Evolutionary conservation across 768 basidiomycete species (phyloP), one percentile per base, ranked within the genome.

Genomic region (Pleurotus eryngii): DNA sequence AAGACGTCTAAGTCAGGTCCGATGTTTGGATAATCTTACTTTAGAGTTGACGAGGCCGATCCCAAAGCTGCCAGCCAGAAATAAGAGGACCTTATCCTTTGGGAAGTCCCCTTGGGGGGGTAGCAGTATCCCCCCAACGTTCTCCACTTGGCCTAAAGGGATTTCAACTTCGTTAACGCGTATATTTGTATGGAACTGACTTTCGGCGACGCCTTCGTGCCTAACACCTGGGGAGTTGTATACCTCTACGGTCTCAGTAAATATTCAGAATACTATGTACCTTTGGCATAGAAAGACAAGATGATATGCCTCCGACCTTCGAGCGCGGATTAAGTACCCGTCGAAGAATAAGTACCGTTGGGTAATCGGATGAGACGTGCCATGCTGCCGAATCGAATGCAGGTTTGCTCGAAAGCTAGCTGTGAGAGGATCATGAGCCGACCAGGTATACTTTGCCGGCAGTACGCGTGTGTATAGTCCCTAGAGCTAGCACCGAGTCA

Each of bases 61-160:
- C 6, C 84, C 85, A 57, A 81, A 83, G 46, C 76, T 70, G 60
- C 84, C 86, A 3, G 81, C 56, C 22, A 86, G 65, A 71, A 73
- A 81, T 24, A 87, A 74, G 48, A 87, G 54, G 24, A 76, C 81
- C 65, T 84, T 86, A 61, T 80, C 74, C 68, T 82, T 80, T 54
- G 77, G 68, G 58, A 81, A 84, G 39, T 79, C 77, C 2, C 63
- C 61, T 0, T 0, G 73, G 66, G 11, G 86, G 86, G 1, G 79
- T 82, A 1, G 80, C 78, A 50, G 84, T 73, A 59, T 73, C 2
- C 81, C 83, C 22, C 67, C 73, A 57, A 85, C 74, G 22, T 64
- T 59, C 60, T 81, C 76, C 63, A 72, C 67, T 64, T 74, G 75
- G 22, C 84, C 84, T 85, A 55, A 18, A 17, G 18, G 24, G 6